phyloP scores from a whole-genome alignment of 1,139 yeast genomes.

The Hemisphaericaspora xylanilytica region DNA sequence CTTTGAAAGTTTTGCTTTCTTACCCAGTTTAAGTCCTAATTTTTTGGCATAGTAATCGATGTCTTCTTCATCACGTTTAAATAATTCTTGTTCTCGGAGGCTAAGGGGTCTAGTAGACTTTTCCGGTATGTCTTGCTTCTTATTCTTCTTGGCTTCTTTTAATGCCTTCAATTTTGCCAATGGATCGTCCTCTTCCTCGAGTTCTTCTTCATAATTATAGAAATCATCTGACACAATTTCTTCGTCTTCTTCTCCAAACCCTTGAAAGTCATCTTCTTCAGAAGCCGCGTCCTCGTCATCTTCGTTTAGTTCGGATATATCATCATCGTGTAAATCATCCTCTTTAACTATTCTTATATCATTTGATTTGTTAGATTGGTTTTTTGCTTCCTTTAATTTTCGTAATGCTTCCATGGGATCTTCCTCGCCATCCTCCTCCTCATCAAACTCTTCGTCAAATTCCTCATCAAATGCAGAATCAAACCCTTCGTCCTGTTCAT shows the following conservation, averaged over 20 bases:
- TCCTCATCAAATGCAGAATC: conserved; percentile 15
- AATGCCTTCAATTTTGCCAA: conserved; percentile 44
- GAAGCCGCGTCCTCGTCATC: conserved; percentile 18
- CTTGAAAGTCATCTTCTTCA: conserved; percentile 11
- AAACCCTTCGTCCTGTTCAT: conserved; percentile 8
- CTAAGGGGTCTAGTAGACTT: conserved; percentile 18
- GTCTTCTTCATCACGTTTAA: conserved; percentile 70
- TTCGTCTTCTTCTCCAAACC: conserved; percentile 7
- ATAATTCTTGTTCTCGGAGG: conserved; percentile 42
- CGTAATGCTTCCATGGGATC: conserved; percentile 25
- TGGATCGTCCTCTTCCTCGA: conserved; percentile 28
- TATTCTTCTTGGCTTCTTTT: conserved; percentile 29
- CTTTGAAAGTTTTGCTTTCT: conserved; percentile 41
- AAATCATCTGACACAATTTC: conserved; percentile 6
- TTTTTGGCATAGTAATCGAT: conserved; percentile 81
- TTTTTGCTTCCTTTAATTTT: conserved; percentile 25
- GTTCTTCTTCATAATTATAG: conserved; percentile 17
- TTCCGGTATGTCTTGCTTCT: conserved; percentile 11
- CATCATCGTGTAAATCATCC: conserved; percentile 28
- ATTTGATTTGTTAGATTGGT: conserved; percentile 8
- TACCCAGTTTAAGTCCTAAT: conserved; percentile 64
- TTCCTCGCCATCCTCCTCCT: conserved; percentile 16
- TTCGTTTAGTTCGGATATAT: conserved; percentile 13
- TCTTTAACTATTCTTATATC: conserved; percentile 24
- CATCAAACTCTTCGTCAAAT: conserved; percentile 15